Evolutionary conservation across 768 basidiomycete species (phyloP).

Genomic region (Jaapia argillacea): DNA sequence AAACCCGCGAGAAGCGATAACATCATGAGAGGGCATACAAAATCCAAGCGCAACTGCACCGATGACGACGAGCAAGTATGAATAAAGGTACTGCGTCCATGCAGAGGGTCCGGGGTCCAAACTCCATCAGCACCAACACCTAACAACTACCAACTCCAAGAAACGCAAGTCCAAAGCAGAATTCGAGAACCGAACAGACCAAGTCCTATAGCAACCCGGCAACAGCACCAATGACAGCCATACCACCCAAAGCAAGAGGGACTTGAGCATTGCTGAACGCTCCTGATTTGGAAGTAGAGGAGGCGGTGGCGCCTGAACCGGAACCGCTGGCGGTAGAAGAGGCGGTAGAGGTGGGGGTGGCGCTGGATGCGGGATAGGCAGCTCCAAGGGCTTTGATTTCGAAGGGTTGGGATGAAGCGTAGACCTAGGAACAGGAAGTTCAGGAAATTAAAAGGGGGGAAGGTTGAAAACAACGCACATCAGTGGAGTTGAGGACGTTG

Average conservation of each 20-base stretch:
- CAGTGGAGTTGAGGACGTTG: constrained; percentile 35
- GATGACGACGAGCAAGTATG: too few relatives aligned
- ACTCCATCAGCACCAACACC: too few relatives aligned
- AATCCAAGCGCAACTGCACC: too few relatives aligned
- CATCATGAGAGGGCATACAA: too few relatives aligned
- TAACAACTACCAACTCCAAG: too few relatives aligned
- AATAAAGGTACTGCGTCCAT: too few relatives aligned
- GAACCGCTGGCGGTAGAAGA: constrained; percentile 11
- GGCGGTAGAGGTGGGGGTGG: constrained; percentile 18
- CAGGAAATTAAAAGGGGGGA: constrained; percentile 1
- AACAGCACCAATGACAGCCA: constrained; percentile 7
- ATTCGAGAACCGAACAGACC: not conserved
- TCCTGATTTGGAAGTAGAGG: constrained; percentile 10
- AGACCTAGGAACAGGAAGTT: constrained; percentile 32
- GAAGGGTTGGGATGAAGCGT: constrained; percentile 43
- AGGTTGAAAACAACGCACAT: constrained; percentile 30
- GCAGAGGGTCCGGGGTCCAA: too few relatives aligned
- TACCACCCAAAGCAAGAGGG: constrained; percentile 10
- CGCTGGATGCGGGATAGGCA: constrained; percentile 34
- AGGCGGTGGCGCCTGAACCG: constrained; percentile 15
- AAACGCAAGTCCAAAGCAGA: too few relatives aligned
- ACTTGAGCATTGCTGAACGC: constrained; percentile 8
- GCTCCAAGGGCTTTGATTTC: constrained; percentile 50
- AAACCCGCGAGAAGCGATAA: too few relatives aligned
- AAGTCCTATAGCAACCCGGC: not conserved